phyloP scores from a whole-genome alignment of 2,329 filamentous ascomycete genomes.

The Epichloe glyceriae region DNA sequence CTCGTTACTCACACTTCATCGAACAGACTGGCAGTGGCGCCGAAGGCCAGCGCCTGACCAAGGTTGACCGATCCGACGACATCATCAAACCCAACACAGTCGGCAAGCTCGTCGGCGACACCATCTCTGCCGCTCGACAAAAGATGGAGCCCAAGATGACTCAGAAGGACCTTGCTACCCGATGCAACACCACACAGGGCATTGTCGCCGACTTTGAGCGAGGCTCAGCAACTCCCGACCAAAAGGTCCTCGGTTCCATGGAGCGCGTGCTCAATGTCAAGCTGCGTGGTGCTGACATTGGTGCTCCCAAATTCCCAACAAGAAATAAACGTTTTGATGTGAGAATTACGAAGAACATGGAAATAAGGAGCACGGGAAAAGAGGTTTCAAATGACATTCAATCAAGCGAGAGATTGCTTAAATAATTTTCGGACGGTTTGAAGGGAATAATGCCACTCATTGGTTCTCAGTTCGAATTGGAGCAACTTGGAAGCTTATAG shows the following conservation, averaged over 20 bases:
- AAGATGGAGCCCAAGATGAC: slow-evolving; percentile 90
- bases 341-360: background rate
- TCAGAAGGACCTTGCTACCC: slow-evolving; percentile 75
- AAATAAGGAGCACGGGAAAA: background rate
- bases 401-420: slow-evolving; percentile 2
- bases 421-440: background rate
- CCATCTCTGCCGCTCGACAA: slow-evolving; percentile 67
- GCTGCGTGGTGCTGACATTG: slow-evolving; percentile 75
- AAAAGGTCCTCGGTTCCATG: slow-evolving; percentile 66
- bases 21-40: slow-evolving; percentile 15
- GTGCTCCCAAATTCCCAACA: slow-evolving; percentile 71
- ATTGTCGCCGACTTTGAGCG: slow-evolving; percentile 79
- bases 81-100: slow-evolving; percentile 95
- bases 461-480: background rate
- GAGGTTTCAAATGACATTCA: background rate
- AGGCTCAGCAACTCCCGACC: slow-evolving; percentile 64
- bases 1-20: slow-evolving; percentile 8
- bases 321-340: slow-evolving; percentile 26
- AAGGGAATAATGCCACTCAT: background rate
- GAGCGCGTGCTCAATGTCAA: slow-evolving; percentile 81
- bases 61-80: slow-evolving; percentile 94
- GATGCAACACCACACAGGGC: slow-evolving; percentile 74
- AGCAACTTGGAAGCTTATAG: slow-evolving; percentile 4
- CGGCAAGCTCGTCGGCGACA: slow-evolving; percentile 65
- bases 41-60: slow-evolving; percentile 92